phyloP scores from a whole-genome alignment of 108 stramenopile species.

The Mayamaea pseudoterrestris region DNA sequence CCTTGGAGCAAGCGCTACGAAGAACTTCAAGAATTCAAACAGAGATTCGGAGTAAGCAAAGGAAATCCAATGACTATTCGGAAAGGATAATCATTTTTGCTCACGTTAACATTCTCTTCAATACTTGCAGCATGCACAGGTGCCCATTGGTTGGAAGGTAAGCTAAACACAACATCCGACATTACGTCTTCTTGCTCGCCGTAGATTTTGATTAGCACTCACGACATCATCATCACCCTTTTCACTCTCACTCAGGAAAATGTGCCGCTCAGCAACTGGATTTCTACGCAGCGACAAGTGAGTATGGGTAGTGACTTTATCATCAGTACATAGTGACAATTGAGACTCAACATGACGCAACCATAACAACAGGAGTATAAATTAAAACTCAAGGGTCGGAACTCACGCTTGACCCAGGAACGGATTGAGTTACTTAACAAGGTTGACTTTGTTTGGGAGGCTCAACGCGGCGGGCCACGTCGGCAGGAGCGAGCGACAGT shows the following conservation, averaged over 20 bases:
- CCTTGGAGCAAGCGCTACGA: slow-evolving; percentile 11
- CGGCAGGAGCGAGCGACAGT: slow-evolving; percentile 6
- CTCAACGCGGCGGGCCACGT: slow-evolving; percentile 8
- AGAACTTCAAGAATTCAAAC: slow-evolving; percentile 5
- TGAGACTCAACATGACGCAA: background rate
- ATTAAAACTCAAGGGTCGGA: slow-evolving; percentile 15
- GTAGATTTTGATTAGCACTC: too few relatives aligned
- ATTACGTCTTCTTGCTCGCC: background rate
- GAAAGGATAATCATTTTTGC: background rate
- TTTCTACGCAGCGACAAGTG: slow-evolving; percentile 7
- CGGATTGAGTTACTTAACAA: slow-evolving; percentile 24
- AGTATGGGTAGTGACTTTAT: background rate
- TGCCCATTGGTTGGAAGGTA: slow-evolving; percentile 13
- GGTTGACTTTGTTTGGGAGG: slow-evolving; percentile 45
- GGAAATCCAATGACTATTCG: background rate
- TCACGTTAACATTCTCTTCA: too few relatives aligned
- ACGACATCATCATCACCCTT: too few relatives aligned
- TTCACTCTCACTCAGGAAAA: background rate
- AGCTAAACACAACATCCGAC: background rate
- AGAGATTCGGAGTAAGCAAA: background rate
- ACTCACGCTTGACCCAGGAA: slow-evolving; percentile 24
- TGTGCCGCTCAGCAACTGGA: slow-evolving; percentile 6
- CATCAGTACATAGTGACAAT: background rate
- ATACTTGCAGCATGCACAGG: slow-evolving; percentile 8
- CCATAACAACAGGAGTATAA: slow-evolving; percentile 21